phyloP scores from a whole-genome alignment of 2,329 filamentous ascomycete species.

The Alternaria sp. region DNA sequence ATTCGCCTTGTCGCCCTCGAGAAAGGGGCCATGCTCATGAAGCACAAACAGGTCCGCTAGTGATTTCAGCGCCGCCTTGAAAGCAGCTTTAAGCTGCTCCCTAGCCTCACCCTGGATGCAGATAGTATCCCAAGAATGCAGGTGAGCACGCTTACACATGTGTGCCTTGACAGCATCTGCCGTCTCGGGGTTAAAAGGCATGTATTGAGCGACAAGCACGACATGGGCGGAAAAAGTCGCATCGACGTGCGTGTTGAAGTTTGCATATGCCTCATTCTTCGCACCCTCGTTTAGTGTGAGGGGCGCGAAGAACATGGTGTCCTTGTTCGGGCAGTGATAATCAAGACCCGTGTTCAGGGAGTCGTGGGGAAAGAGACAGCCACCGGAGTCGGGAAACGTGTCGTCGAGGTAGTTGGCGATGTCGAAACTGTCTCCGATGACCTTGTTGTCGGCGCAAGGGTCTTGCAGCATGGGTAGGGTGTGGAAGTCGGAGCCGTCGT shows the following conservation, averaged over 20 bases:
- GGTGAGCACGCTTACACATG: slow-evolving; percentile 59
- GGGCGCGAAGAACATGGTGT: slow-evolving; percentile 44
- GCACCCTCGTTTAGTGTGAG: slow-evolving; percentile 30
- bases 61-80: slow-evolving; percentile 54
- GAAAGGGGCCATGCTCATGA: slow-evolving; percentile 57
- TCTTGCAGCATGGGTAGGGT: slow-evolving; percentile 68
- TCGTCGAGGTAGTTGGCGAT: slow-evolving; percentile 69
- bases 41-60: slow-evolving; percentile 56
- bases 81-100: slow-evolving; percentile 50
- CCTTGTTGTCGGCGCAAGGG: slow-evolving; percentile 45
- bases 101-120: slow-evolving; percentile 52
- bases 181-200: slow-evolving; percentile 63
- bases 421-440: slow-evolving; percentile 70
- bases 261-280: slow-evolving; percentile 48
- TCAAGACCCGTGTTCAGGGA: slow-evolving; percentile 8
- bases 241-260: slow-evolving; percentile 66
- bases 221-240: slow-evolving; percentile 61
- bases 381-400: slow-evolving; percentile 58
- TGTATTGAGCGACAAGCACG: slow-evolving; percentile 50
- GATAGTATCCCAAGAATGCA: slow-evolving; percentile 57
- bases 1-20: slow-evolving; percentile 56
- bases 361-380: slow-evolving; percentile 60
- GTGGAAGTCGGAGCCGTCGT: slow-evolving; percentile 65
- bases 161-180: slow-evolving; percentile 58
- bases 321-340: slow-evolving; percentile 46